A percentile compares a stretch with the other conserved stretches of the same genome.
These are phyloP conservation scores for Macrophomina phaseolina DNA, from an alignment of 2,329 filamentous ascomycete genomes.

Conservation along the genomic window DNA sequence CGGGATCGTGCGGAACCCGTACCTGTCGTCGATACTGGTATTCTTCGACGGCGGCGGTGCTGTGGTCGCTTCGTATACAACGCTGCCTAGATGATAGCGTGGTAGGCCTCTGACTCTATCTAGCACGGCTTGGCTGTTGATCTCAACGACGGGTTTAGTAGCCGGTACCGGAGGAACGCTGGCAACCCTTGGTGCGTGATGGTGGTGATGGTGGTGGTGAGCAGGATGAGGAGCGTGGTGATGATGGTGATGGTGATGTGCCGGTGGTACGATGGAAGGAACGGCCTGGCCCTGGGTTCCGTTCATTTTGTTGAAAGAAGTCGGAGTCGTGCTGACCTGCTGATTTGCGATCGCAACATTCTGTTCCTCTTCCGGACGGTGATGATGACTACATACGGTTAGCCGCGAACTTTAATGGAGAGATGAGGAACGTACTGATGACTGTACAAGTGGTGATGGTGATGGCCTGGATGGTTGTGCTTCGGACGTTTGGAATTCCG, in stretches of 20 bases:
- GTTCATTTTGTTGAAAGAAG: constrained; percentile 32
- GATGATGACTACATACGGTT: constrained; percentile 59
- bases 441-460: constrained; percentile 61
- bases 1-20: constrained; percentile 65
- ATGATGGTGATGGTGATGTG: constrained; percentile 46
- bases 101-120: constrained; percentile 25
- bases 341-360: constrained; percentile 29
- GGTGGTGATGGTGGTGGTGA: constrained; percentile 49
- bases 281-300: constrained; percentile 32
- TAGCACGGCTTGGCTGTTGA: constrained; percentile 29
- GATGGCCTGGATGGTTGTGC: constrained; percentile 60
- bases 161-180: constrained; percentile 11
- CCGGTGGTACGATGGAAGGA: constrained; percentile 33
- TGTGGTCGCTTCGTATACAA: constrained; percentile 76
- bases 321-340: constrained; percentile 30
- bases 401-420: constrained; percentile 28
- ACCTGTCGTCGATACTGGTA: constrained; percentile 56
- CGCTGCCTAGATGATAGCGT: constrained; percentile 81
- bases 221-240: constrained; percentile 42
- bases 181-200: constrained; percentile 38
- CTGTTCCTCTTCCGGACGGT: constrained; percentile 58
- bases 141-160: constrained; percentile 31
- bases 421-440: constrained; percentile 55
- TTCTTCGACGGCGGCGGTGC: constrained; percentile 49
- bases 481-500: constrained; percentile 71